Percentiles rank a stretch among this genome's conserved stretches.
phyloP scores from a whole-genome alignment of 2,329 filamentous ascomycete genomes.

The Alternaria sp. region DNA sequence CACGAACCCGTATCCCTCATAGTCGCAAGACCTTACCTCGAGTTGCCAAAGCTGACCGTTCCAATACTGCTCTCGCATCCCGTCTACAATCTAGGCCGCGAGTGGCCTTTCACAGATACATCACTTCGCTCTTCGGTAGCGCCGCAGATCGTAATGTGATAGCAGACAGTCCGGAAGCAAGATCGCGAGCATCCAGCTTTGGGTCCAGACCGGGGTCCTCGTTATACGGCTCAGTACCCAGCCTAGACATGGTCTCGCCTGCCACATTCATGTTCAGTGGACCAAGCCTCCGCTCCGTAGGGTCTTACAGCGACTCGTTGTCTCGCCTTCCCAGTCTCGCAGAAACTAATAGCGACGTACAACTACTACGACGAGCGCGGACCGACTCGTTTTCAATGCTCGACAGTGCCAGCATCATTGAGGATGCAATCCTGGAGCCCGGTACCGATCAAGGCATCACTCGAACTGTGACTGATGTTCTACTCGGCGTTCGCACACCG shows the following conservation, averaged over 20 bases:
- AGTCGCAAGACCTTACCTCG: conserved; percentile 8
- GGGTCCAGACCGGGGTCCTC: conserved; percentile 25
- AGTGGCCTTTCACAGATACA: conserved; percentile 33
- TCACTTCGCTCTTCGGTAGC: conserved; percentile 37
- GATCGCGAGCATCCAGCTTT: conserved; percentile 30
- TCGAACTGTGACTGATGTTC: conserved; percentile 35
- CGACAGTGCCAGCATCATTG: conserved; percentile 22
- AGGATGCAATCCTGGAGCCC: conserved; percentile 35
- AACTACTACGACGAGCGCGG: conserved; percentile 15
- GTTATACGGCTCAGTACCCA: conserved; percentile 29
- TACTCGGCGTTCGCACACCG: conserved; percentile 26
- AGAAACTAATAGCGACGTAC: conserved; percentile 19
- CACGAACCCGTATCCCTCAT: conserved; percentile 6
- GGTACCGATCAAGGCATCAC: conserved; percentile 21
- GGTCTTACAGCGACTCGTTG: conserved; percentile 28
- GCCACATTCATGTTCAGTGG: conserved; percentile 43
- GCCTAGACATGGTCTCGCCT: conserved; percentile 42
- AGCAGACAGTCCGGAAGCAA: conserved; percentile 4
- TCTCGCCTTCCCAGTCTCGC: conserved; percentile 26
- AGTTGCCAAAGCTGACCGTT: conserved; percentile 17
- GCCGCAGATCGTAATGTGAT: conserved; percentile 4
- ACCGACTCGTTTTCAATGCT: conserved; percentile 31
- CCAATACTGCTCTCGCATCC: conserved; percentile 14
- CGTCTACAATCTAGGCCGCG: conserved; percentile 23
- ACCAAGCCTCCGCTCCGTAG: conserved; percentile 35